Base-by-base conservation (phyloP, 305 asterid species). In the Solanum hybrid region DNA sequence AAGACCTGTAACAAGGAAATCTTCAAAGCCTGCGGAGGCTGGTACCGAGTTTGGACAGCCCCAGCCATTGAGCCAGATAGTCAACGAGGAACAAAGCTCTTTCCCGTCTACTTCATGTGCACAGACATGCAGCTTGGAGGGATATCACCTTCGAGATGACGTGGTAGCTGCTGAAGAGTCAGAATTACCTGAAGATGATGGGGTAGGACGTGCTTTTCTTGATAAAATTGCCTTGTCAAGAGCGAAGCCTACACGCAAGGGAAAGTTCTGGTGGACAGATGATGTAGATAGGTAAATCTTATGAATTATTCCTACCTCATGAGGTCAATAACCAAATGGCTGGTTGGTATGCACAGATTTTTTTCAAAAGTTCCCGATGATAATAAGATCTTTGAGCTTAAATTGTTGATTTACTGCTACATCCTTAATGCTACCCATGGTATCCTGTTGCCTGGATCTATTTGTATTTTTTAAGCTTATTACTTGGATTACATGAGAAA, bases 211-310 rank as follows among this genome's bases (percentile, higher is more conserved):
- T 87, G 92, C 91, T 80, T 91, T 92, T 90, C 92, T 95, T 91
- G 94, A 90, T 89, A 93, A 93, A 89, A 91, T 89, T 92, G 95
- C 96, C 90, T 90, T 92, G 89, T 94, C 98, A 89, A 95, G 89
- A 90, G 93, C 92, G 91, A 93, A 92, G 85, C 88, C 94, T 61
- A 86, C 91, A 80, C 97, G 96, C 37, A 93, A 88, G 91, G 95
- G 89, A 91, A 95, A 91, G 93, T 97, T 95, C 94, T 91, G 89
- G 28, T 97, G 99, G 99, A 94, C 96, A 86, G 99, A 96, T 86
- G 96, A 93, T 88, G 95, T 96, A 90, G 99, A 96, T 87, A 96
- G 99, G 99, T 97, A 94, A 93, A 89, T 37, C 69, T 89, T 69
- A 86, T 89, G 86, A 88, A 91, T 91, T 86, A 77, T 39, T 88